phyloP scores from a whole-genome alignment of 805 yeast species.

The Ogataea wickerhamii region DNA sequence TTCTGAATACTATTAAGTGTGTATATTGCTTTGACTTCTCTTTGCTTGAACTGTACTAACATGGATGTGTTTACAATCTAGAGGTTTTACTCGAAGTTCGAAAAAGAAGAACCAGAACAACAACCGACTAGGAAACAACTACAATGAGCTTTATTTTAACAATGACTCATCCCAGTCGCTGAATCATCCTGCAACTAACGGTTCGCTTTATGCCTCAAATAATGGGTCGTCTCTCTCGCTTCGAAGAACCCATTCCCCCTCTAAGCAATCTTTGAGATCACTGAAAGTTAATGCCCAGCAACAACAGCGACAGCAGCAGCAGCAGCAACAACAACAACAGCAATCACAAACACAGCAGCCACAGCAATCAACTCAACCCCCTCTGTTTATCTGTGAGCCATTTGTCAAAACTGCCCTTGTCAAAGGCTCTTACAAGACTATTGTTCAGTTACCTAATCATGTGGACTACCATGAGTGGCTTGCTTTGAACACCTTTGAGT shows the following conservation, averaged over 20 bases:
- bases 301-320: slow-evolving; percentile 22
- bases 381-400: slow-evolving; percentile 85
- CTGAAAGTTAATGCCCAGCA: slow-evolving; percentile 10
- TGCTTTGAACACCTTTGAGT: slow-evolving; percentile 87
- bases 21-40: slow-evolving; percentile 10
- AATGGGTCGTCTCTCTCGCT: slow-evolving; percentile 47
- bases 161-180: slow-evolving; percentile 23
- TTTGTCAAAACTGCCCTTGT: slow-evolving; percentile 92
- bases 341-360: slow-evolving; percentile 23
- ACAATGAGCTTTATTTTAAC: slow-evolving; percentile 22
- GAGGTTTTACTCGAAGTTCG: slow-evolving; percentile 56
- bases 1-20: slow-evolving; percentile 37
- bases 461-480: slow-evolving; percentile 96
- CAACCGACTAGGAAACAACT: slow-evolving; percentile 24
- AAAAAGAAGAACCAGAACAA: slow-evolving; percentile 30
- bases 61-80: slow-evolving; percentile 19
- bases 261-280: slow-evolving; percentile 40
- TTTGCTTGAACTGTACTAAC: slow-evolving; percentile 3
- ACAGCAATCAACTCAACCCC: slow-evolving; percentile 31
- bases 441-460: slow-evolving; percentile 90
- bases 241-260: slow-evolving; percentile 45
- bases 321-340: slow-evolving; percentile 22
- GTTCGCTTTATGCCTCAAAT: slow-evolving; percentile 33
- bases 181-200: slow-evolving; percentile 9
- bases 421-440: slow-evolving; percentile 93